phyloP scores from a whole-genome alignment of 768 basidiomycete species.

The Inosperma sp. region DNA sequence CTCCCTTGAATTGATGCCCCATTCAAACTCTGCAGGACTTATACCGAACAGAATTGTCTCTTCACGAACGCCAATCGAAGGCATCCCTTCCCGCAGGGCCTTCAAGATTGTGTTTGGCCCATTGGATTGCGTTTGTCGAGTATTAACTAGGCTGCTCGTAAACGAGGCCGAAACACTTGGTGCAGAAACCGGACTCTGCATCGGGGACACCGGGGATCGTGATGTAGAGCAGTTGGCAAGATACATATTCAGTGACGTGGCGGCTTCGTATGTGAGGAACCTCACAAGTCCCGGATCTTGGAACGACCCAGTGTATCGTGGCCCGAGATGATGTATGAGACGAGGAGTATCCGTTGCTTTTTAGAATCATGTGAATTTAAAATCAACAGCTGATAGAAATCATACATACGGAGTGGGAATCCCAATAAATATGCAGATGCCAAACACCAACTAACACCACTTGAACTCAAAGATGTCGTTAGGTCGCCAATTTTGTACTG shows the following conservation, averaged over 20 bases:
- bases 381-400: background rate
- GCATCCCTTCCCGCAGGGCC: constrained; percentile 45
- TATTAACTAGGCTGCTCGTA: background rate
- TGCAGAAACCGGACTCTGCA: background rate
- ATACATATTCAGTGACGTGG: constrained; percentile 79
- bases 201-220: constrained; percentile 1
- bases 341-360: constrained; percentile 67
- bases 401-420: constrained; percentile 47
- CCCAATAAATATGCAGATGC: constrained; percentile 62
- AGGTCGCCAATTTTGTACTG: constrained; percentile 55
- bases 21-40: constrained; percentile 17
- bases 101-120: constrained; percentile 38
- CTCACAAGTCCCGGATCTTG: constrained; percentile 65
- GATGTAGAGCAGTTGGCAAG: constrained; percentile 43
- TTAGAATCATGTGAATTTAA: constrained; percentile 10
- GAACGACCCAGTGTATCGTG: constrained; percentile 71
- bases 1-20: constrained; percentile 20
- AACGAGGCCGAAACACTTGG: background rate
- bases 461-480: constrained; percentile 29
- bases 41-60: constrained; percentile 22
- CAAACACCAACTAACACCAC: constrained; percentile 59
- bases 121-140: too few relatives aligned
- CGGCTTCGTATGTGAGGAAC: constrained; percentile 81
- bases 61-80: constrained; percentile 27
- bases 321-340: constrained; percentile 77